Evolutionary conservation across 176 grass and related monocot genomes (phyloP), one percentile per base, ranked within the genome.

Genomic region (Puccinellia tenuiflora): DNA sequence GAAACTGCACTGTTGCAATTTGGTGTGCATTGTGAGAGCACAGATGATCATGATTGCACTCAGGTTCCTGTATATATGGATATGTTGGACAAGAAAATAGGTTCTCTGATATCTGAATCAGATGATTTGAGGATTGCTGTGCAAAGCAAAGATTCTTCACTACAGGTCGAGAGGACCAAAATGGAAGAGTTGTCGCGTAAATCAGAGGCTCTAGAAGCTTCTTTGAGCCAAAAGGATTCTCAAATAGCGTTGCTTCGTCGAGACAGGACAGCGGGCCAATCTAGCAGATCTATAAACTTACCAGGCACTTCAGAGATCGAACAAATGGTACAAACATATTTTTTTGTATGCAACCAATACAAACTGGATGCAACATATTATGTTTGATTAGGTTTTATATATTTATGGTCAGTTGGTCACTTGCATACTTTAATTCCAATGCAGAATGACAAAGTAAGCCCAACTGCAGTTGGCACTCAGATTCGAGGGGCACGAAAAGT

Each of bases 91-190:
- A 91, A 82, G 81, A 93, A 83, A 90, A 90, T 98, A 77, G 82
- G 74, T 55, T 85, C 85, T 84, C 69, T 95, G 47, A 76, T 91
- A 83, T 63, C 76, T 74, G 93, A 95, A 80, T 90, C 89, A 72
- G 87, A 87, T 86, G 91, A 93, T 76, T 76, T 98, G 63, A 92
- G 63, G 76, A 79, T 78, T 72, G 60, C 52, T 79, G 61, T 90
- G 21, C 89, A 94, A 86, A 97, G 72, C 86, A 97, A 89, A 94
- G 94, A 94, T 84, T 88, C 87, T 84, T 86, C 93, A 85, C 81
- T 97, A 55, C 91, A 92, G 79, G 73, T 30, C 39, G 94, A 97
- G 81, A 94, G 85, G 83, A 79, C 86, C 38, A 94, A 88, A 94
- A 86, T 90, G 78, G 91, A 89, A 53, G 91, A 97, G 69, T 77